Evolutionary conservation across 129 eudicot species (phyloP).

Genomic region (Flaveria sonorensis): DNA sequence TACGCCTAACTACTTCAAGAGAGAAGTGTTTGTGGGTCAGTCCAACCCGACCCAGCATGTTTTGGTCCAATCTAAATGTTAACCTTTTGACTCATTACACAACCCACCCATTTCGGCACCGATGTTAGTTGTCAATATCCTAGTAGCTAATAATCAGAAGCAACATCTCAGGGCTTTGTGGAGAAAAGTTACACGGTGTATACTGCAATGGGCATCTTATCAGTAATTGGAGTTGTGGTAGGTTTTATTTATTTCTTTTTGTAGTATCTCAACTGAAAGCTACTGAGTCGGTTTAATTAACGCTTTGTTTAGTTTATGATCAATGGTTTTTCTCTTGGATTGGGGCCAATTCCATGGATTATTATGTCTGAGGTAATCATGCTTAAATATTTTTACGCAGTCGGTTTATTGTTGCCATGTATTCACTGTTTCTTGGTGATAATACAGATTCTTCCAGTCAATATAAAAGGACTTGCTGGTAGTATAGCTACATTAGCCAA

Average conservation of each 20-base stretch:
- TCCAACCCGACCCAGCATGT: not conserved
- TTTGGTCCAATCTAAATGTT: not conserved
- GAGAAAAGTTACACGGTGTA: constrained; percentile 52
- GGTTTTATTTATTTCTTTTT: constrained; percentile 15
- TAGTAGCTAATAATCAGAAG: not conserved
- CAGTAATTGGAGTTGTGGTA: constrained; percentile 93
- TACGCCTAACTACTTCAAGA: too few relatives aligned
- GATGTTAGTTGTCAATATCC: not conserved
- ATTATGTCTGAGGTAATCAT: constrained; percentile 88
- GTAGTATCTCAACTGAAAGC: not conserved
- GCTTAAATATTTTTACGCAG: not conserved
- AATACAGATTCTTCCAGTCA: constrained; percentile 74
- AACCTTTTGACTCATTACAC: not conserved
- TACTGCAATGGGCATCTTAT: constrained; percentile 54
- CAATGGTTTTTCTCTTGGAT: constrained; percentile 78
- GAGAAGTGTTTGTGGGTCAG: not conserved
- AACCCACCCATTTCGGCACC: not conserved
- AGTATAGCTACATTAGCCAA: constrained; percentile 81
- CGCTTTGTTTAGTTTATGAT: constrained; percentile 62
- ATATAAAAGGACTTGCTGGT: constrained; percentile 93
- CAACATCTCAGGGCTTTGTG: constrained; percentile 52
- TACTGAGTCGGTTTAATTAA: constrained; percentile 20
- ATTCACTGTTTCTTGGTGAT: constrained; percentile 1
- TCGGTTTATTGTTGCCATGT: not conserved
- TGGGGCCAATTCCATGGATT: constrained; percentile 96